Base-by-base conservation (phyloP, 2,329 filamentous ascomycete species). In the Plenodomus biglobosus region DNA sequence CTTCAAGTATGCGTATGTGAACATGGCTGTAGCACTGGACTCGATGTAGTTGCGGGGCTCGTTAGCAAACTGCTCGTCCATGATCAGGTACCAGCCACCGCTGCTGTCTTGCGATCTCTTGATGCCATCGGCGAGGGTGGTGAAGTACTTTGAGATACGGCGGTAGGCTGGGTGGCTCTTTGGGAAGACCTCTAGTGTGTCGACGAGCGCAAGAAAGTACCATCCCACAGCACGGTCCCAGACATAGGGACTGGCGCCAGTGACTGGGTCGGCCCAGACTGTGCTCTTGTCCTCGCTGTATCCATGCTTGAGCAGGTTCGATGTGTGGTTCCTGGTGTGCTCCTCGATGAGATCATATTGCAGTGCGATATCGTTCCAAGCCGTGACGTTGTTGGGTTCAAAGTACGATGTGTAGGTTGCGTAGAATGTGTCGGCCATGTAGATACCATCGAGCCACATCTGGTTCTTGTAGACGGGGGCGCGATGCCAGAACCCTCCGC, bases 1-100 rank as follows among this genome's bases (percentile, higher is more conserved):
- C 61, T 72, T 72, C 48, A 69, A 51, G 50, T 65, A 69, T 7
- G 59, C 61, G 52, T 70, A 71, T 2, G 67, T 62, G 48, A 72
- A 72, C 65, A 85, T 81, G 3, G 80, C 81, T 1, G 78, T 79
- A 7, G 76, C 82, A 24, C 80, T 82, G 27, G 78, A 80, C 69
- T 85, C 80, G 40, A 85, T 78, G 63, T 81, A 85, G 64, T 86
- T 85, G 2, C 80, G 80, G 38, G 74, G 53, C 34, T 50, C 59
- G 6, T 67, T 65, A 8, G 64, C 73, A 45, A 79, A 77, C 20
- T 73, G 65, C 47, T 76, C 72, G 55, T 76, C 76, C 76, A 84
- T 80, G 37, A 84, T 71, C 42, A 83, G 68, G 78, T 80, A 84
- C 81, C 82, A 85, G 6, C 78, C 80, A 0, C 80, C 79, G 4